Evolutionary conservation across 176 grass and related monocot species (phyloP).

Genomic region (Aegilops longissima): DNA sequence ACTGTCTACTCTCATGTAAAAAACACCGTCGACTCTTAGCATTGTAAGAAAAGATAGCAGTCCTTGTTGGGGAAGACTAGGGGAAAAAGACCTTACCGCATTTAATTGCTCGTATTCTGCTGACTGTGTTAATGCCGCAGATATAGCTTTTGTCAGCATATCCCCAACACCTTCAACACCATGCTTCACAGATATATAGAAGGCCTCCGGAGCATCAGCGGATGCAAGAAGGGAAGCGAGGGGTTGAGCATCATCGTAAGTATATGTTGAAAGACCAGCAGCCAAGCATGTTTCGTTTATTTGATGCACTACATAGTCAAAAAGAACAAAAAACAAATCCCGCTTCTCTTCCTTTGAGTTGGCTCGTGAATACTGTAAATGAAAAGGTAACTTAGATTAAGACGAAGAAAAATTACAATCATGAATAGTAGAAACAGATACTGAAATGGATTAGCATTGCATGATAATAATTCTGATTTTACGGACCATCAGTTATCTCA

Average conservation of each 20-base stretch:
- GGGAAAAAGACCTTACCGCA: slow-evolving; percentile 43
- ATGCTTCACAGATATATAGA: slow-evolving; percentile 86
- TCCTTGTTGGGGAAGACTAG: not conserved
- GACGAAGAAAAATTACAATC: slow-evolving; percentile 15
- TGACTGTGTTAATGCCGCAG: slow-evolving; percentile 64
- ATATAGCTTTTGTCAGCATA: slow-evolving; percentile 85
- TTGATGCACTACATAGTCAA: slow-evolving; percentile 90
- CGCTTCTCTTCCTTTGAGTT: slow-evolving; percentile 86
- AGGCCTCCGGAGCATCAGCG: slow-evolving; percentile 90
- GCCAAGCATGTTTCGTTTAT: slow-evolving; percentile 83
- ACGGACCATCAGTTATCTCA: not conserved
- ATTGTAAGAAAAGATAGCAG: not conserved
- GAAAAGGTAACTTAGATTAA: slow-evolving; percentile 19
- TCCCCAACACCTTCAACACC: slow-evolving; percentile 84
- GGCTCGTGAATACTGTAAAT: slow-evolving; percentile 89
- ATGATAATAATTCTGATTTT: slow-evolving; percentile 7
- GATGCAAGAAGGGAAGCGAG: slow-evolving; percentile 76
- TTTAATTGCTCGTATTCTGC: slow-evolving; percentile 72
- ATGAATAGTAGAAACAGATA: not conserved
- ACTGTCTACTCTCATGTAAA: slow-evolving; percentile 9
- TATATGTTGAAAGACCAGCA: slow-evolving; percentile 66
- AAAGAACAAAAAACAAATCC: slow-evolving; percentile 85
- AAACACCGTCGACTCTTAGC: slow-evolving; percentile 5
- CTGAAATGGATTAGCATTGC: not conserved
- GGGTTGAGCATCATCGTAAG: slow-evolving; percentile 79